phyloP scores from a whole-genome alignment of 805 yeast species.

The Wickerhamomyces silvicola region DNA sequence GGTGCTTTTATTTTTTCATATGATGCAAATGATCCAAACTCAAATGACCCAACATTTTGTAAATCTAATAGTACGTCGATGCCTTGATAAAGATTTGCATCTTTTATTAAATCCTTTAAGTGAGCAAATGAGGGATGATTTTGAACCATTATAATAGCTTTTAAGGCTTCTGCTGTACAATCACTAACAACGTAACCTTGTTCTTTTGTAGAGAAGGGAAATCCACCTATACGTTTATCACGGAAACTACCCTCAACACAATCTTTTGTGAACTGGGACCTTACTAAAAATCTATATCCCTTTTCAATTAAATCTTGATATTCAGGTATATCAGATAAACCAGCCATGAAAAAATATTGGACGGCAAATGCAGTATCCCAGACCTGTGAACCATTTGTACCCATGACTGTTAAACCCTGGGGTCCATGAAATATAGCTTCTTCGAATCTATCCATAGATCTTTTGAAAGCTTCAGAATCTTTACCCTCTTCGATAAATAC shows the following conservation, averaged over 20 bases:
- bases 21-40: conserved; percentile 87
- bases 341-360: conserved; percentile 76
- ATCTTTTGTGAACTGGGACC: conserved; percentile 81
- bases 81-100: conserved; percentile 52
- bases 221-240: conserved; percentile 80
- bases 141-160: conserved; percentile 89
- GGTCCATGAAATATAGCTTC: conserved; percentile 83
- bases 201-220: conserved; percentile 93
- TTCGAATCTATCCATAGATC: conserved; percentile 51
- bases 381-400: conserved; percentile 95
- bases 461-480: conserved; percentile 52
- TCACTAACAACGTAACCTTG: conserved; percentile 97
- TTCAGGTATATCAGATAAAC: conserved; percentile 63
- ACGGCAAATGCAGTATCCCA: conserved; percentile 95
- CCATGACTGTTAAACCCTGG: conserved; percentile 89
- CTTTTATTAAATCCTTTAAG: conserved; percentile 45
- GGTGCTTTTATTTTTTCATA: conserved; percentile 86
- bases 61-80: conserved; percentile 69
- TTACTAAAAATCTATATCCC: conserved; percentile 64
- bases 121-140: conserved; percentile 47
- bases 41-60: conserved; percentile 75
- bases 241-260: conserved; percentile 74
- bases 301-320: conserved; percentile 56
- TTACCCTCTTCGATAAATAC: conserved; percentile 64
- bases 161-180: conserved; percentile 93